Evolutionary conservation across 1,284 basidiomycete species (phyloP).

Genomic region (Cutaneotrichosporon sp.): DNA sequence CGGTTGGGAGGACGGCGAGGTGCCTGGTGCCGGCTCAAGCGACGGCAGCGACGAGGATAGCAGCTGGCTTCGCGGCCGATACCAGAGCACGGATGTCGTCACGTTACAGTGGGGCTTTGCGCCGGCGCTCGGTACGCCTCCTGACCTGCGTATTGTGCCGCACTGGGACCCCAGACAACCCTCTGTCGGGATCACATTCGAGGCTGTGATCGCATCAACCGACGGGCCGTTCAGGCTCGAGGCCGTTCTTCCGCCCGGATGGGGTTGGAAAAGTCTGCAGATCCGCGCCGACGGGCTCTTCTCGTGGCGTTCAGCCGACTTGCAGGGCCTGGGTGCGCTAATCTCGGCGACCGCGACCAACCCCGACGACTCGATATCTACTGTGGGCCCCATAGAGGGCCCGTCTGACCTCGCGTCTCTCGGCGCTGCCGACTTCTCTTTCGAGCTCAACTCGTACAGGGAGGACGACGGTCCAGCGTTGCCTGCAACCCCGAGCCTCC

Average conservation of each 20-base stretch:
- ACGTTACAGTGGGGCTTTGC: conserved; percentile 41
- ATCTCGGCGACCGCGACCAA: conserved; percentile 7
- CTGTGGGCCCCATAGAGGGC: conserved; percentile 12
- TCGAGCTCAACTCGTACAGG: conserved; percentile 32
- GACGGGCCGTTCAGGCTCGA: conserved; percentile 21
- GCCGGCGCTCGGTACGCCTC: conserved; percentile 19
- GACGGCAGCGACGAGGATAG: conserved; percentile 28
- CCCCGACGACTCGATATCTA: conserved; percentile 35
- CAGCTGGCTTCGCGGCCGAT: conserved; percentile 45
- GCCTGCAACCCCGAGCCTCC: conserved; percentile 16
- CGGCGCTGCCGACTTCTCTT: conserved; percentile 40
- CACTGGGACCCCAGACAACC: conserved; percentile 28
- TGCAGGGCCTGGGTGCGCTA: conserved; percentile 27
- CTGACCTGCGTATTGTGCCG: conserved; percentile 33
- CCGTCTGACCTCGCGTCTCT: conserved; percentile 14
- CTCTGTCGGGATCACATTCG: conserved; percentile 31
- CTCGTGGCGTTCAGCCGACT: conserved; percentile 37
- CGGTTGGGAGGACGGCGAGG: conserved; percentile 45
- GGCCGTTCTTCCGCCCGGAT: conserved; percentile 36
- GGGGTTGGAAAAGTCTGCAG: conserved; percentile 41
- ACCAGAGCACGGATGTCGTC: conserved; percentile 42
- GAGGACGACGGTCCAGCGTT: neutral
- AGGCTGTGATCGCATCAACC: conserved; percentile 21
- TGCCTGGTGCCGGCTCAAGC: conserved; percentile 29
- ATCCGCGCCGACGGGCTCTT: conserved; percentile 35